A percentile compares a stretch with the other conserved stretches of the same genome.
Conservation (phyloP, 805 yeast species). For the Wickerhamomyces ciferrii region DNA sequence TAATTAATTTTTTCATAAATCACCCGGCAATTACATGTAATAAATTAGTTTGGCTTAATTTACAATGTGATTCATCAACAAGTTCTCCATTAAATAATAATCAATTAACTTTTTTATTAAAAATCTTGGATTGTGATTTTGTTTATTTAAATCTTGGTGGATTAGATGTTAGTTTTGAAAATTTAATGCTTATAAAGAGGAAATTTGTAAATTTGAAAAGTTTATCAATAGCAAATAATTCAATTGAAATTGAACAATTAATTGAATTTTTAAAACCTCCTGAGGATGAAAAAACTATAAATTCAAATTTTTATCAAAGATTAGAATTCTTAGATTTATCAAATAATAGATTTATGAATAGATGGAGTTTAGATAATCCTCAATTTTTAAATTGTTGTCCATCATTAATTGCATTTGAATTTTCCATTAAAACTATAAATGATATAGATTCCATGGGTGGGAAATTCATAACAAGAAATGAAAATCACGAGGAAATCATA, state of each 20-base stretch:
- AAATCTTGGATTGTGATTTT: slow-evolving; percentile 33
- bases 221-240: slow-evolving; percentile 28
- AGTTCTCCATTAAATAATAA: slow-evolving; percentile 52
- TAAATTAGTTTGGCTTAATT: slow-evolving; percentile 58
- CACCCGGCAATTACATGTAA: slow-evolving; percentile 58
- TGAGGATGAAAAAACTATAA: slow-evolving; percentile 9
- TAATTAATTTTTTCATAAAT: slow-evolving; percentile 60
- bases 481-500: slow-evolving; percentile 12
- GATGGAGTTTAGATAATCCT: slow-evolving; percentile 54
- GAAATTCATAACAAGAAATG: slow-evolving; percentile 15
- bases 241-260: slow-evolving; percentile 26
- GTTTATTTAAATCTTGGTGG: slow-evolving; percentile 60
- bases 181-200: slow-evolving; percentile 31
- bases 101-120: slow-evolving; percentile 41
- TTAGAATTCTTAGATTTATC: slow-evolving; percentile 62
- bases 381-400: slow-evolving; percentile 39
- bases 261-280: slow-evolving; percentile 27
- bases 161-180: slow-evolving; percentile 41
- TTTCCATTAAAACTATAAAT: slow-evolving; percentile 50
- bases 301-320: slow-evolving; percentile 18
- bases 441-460: slow-evolving; percentile 34
- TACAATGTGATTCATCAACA: slow-evolving; percentile 59
- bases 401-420: slow-evolving; percentile 59
- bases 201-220: slow-evolving; percentile 33
- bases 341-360: slow-evolving; percentile 51